Evolutionary conservation across 2,329 filamentous ascomycete species (phyloP).

Genomic region (Alternaria infectoria): DNA sequence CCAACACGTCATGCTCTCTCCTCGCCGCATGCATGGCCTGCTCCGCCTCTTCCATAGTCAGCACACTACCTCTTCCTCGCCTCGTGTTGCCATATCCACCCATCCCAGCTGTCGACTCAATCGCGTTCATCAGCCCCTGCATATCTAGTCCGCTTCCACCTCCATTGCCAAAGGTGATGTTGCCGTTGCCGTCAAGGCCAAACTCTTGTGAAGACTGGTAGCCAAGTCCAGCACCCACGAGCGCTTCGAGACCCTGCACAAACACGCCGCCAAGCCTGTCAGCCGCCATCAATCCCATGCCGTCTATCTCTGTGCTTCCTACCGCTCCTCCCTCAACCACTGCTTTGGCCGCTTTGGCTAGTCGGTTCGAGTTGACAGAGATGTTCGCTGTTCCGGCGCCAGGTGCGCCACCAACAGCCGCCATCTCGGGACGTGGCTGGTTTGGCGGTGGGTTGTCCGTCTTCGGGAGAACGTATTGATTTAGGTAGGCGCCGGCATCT

Average conservation of each 20-base stretch:
- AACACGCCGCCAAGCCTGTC: slow-evolving; percentile 45
- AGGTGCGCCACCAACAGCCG: slow-evolving; percentile 43
- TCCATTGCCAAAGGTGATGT: slow-evolving; percentile 19
- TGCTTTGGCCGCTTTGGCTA: slow-evolving; percentile 43
- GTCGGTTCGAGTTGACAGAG: slow-evolving; percentile 37
- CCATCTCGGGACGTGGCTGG: slow-evolving; percentile 43
- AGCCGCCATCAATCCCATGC: slow-evolving; percentile 42
- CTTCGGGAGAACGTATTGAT: slow-evolving; percentile 46
- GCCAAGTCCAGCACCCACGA: slow-evolving; percentile 41
- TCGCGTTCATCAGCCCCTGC: slow-evolving; percentile 32
- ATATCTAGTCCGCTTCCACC: slow-evolving; percentile 24
- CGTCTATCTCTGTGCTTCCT: slow-evolving; percentile 40
- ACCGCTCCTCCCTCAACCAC: slow-evolving; percentile 43
- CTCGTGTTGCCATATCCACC: slow-evolving; percentile 6
- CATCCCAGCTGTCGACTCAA: slow-evolving; percentile 3
- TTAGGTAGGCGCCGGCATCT: slow-evolving; percentile 43
- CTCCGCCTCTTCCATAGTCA: slow-evolving; percentile 46
- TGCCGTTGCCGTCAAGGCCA: slow-evolving; percentile 30
- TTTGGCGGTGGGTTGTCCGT: slow-evolving; percentile 43
- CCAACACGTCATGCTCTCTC: slow-evolving; percentile 45
- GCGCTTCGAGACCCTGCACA: slow-evolving; percentile 43
- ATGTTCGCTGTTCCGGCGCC: slow-evolving; percentile 39
- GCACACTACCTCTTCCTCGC: slow-evolving; percentile 33
- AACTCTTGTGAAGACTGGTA: slow-evolving; percentile 31
- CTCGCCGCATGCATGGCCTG: slow-evolving; percentile 42